phyloP scores from a whole-genome alignment of 176 grass and related monocot species.

The Zoysia japonica region DNA sequence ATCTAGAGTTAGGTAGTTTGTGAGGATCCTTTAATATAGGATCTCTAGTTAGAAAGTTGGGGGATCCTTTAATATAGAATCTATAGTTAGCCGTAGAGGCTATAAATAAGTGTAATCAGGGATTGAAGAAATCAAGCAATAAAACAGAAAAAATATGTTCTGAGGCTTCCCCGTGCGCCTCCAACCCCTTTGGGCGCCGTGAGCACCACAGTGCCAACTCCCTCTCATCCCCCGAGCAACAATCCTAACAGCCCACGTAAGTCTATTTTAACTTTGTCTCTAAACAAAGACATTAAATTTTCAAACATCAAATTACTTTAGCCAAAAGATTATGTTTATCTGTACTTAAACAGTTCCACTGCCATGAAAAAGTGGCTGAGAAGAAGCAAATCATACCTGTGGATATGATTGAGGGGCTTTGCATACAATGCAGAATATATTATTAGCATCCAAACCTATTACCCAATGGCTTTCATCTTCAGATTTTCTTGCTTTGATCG shows the following conservation, averaged over 20 bases:
- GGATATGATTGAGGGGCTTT: slow-evolving; percentile 73
- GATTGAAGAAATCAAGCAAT: too few species aligned
- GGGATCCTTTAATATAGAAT: too few species aligned
- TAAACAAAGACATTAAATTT: neutral
- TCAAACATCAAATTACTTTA: slow-evolving; percentile 9
- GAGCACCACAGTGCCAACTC: too few species aligned
- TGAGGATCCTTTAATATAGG: too few species aligned
- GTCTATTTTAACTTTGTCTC: neutral
- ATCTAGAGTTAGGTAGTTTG: too few species aligned
- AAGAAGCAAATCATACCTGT: slow-evolving; percentile 52
- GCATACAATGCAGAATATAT: slow-evolving; percentile 90
- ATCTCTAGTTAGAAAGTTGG: too few species aligned
- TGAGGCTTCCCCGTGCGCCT: too few species aligned
- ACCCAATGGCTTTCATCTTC: slow-evolving; percentile 93
- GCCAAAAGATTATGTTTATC: neutral
- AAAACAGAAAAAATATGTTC: too few species aligned
- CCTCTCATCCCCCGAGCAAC: too few species aligned
- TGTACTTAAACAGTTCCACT: neutral
- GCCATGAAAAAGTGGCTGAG: neutral
- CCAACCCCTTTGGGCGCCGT: too few species aligned
- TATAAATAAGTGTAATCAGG: too few species aligned
- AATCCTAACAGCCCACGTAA: neutral
- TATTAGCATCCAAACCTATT: slow-evolving; percentile 75
- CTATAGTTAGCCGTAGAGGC: too few species aligned
- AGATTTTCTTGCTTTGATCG: slow-evolving; percentile 68